A percentile compares a stretch with the other conserved stretches of the same genome.
These are phyloP conservation scores for Xylaria palmicola DNA, from an alignment of 495 filamentous ascomycete genomes.

Conservation along the genomic window DNA sequence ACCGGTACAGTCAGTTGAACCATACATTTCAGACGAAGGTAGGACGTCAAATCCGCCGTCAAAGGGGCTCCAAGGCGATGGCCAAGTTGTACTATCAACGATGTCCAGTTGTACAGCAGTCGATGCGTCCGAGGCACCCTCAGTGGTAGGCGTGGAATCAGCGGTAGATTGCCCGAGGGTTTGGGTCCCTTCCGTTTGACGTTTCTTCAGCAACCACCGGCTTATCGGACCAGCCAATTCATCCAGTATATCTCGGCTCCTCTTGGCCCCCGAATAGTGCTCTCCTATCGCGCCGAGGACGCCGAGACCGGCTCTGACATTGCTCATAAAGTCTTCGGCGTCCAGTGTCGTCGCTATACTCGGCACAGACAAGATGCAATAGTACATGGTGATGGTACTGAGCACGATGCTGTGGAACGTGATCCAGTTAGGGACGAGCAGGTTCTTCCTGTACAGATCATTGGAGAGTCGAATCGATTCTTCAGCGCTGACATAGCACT, in stretches of 20 bases:
- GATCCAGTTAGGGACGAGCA: conserved; percentile 40
- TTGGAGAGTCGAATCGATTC: conserved; percentile 36
- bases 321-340: conserved; percentile 40
- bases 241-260: conserved; percentile 45
- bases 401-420: conserved; percentile 46
- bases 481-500: conserved; percentile 41
- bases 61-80: conserved; percentile 2
- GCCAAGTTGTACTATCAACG: not conserved
- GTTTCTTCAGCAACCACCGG: conserved; percentile 35
- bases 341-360: conserved; percentile 33
- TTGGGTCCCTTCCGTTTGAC: not conserved
- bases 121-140: not conserved
- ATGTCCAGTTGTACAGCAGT: not conserved
- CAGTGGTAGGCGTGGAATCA: not conserved
- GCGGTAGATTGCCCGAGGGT: not conserved
- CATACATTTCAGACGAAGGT: conserved; percentile 3
- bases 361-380: conserved; percentile 43
- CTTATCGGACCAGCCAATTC: conserved; percentile 41
- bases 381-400: conserved; percentile 41
- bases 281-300: conserved; percentile 50
- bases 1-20: conserved; percentile 6
- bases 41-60: conserved; percentile 5
- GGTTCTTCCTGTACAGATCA: conserved; percentile 36
- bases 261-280: conserved; percentile 45
- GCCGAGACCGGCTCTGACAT: conserved; percentile 38